phyloP scores from a whole-genome alignment of 495 filamentous ascomycete species.

The Trichoderma erinaceum region DNA sequence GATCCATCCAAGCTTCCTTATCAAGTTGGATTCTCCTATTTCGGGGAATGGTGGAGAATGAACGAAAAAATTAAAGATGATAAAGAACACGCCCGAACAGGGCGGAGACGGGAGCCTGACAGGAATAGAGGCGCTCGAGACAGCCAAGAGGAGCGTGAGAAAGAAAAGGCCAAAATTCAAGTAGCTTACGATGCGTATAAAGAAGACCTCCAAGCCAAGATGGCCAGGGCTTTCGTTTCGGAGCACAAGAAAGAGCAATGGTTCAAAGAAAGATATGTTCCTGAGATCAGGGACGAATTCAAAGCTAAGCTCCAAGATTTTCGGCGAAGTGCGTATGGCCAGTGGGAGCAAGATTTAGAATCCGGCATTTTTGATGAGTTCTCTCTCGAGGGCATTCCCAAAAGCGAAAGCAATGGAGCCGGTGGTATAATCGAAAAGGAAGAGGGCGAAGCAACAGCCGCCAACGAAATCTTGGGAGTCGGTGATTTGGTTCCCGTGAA shows the following conservation, averaged over 20 bases:
- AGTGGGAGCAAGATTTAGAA: slow-evolving; percentile 81
- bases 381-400: slow-evolving; percentile 90
- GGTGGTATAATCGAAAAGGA: slow-evolving; percentile 89
- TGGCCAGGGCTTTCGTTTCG: slow-evolving; percentile 81
- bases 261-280: slow-evolving; percentile 93
- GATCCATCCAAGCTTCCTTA: slow-evolving; percentile 82
- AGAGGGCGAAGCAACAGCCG: slow-evolving; percentile 83
- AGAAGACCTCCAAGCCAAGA: slow-evolving; percentile 84
- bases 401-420: slow-evolving; percentile 81
- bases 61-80: slow-evolving; percentile 85
- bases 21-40: slow-evolving; percentile 94
- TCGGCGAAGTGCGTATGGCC: slow-evolving; percentile 63
- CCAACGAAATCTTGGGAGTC: slow-evolving; percentile 86
- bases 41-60: slow-evolving; percentile 91
- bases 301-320: slow-evolving; percentile 66
- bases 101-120: slow-evolving; percentile 64
- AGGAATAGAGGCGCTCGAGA: slow-evolving; percentile 70
- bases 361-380: slow-evolving; percentile 86
- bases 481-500: slow-evolving; percentile 77
- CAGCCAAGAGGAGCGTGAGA: slow-evolving; percentile 76
- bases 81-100: slow-evolving; percentile 68
- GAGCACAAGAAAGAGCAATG: slow-evolving; percentile 91
- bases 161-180: slow-evolving; percentile 85
- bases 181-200: slow-evolving; percentile 91
- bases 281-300: slow-evolving; percentile 66